A percentile compares a stretch with the other conserved stretches of the same genome.
These are phyloP conservation scores for Claviceps maximensis DNA, from an alignment of 2,329 filamentous ascomycete genomes.

Conservation along the genomic window DNA sequence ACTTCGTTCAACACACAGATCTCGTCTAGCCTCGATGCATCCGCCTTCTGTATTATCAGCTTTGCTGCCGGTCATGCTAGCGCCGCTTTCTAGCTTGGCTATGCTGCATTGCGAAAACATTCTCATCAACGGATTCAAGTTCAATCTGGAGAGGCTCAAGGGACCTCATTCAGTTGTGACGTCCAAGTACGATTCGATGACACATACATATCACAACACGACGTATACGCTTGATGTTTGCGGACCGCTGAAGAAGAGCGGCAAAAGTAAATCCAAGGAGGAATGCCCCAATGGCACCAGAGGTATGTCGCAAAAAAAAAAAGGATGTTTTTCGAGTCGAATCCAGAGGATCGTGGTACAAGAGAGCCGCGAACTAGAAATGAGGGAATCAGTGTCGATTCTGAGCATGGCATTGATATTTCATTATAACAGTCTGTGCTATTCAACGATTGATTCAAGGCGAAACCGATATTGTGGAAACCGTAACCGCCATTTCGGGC, in stretches of 20 bases:
- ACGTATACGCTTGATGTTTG: conserved; percentile 78
- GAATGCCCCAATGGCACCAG: conserved; percentile 58
- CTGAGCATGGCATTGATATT: not conserved
- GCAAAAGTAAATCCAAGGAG: conserved; percentile 38
- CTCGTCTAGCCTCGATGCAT: conserved; percentile 22
- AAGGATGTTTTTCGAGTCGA: not conserved
- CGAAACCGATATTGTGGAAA: conserved; percentile 33
- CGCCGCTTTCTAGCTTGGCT: conserved; percentile 26
- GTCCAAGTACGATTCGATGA: conserved; percentile 36
- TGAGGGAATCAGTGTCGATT: not conserved
- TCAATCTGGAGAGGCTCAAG: conserved; percentile 48
- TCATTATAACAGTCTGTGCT: conserved; percentile 51
- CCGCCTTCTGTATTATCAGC: conserved; percentile 23
- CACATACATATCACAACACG: conserved; percentile 46
- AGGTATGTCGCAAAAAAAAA: conserved; percentile 30
- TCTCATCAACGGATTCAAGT: conserved; percentile 42
- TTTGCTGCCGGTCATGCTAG: conserved; percentile 24
- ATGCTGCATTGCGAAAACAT: conserved; percentile 52
- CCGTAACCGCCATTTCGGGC: conserved; percentile 63
- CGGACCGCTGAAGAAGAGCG: conserved; percentile 47
- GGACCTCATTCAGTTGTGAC: conserved; percentile 59
- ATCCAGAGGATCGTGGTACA: no score
- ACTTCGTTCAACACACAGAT: not conserved
- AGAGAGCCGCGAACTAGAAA: no score
- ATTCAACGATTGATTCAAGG: conserved; percentile 47